Evolutionary conservation across 2,329 filamentous ascomycete species (phyloP), one percentile per base, ranked within the genome.

Genomic region (Xylariaceae sp.): DNA sequence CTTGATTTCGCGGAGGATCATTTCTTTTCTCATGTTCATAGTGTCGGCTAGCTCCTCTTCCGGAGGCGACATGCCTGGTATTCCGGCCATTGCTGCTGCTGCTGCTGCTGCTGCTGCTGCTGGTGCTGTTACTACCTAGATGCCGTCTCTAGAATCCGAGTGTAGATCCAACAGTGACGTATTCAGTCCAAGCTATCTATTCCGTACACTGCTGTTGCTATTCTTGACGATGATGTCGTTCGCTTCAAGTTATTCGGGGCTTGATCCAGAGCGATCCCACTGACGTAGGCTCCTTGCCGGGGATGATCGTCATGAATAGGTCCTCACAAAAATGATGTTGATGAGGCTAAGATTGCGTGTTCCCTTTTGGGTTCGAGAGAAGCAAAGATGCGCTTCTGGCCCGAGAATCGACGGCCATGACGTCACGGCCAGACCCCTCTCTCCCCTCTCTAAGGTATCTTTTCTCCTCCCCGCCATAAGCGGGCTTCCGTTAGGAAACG

Each of bases 1-100:
- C 23, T 62, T 68, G 60, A 73, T 71, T 51, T 73, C 70, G 34
- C 70, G 63, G 11, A 72, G 53, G 10, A 72, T 67, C 65, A 70
- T 71, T 45, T 72, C 70, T 34, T 71, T 71, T 10, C 64, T 67
- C 47, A 67, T 64, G 18, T 66, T 65, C 49, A 53, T 57, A 54
- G 45, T 56, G 30, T 55, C 55, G 35, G n/a, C 37, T 60, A 9
- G 45, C 59, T 35, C 55, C 52, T 48, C 51, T 34, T 7, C 18
- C 49, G 18, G 48, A 30, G 51, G 23, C 23, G 23, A 52, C 9
- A 30, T 53, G 6, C 52, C n/a, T 44, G 55, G 45, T 15, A 58
- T 53, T 23, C 44, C 42, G 18, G 59, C 42, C 62, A 62, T 63
- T 30, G 3, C 13, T 45, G 42, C 42, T 18, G 17, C 17, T 18